Percentiles rank a stretch among this genome's conserved stretches.
Conservation (phyloP, 164 flowering plant species). For the Annona squamosa region DNA sequence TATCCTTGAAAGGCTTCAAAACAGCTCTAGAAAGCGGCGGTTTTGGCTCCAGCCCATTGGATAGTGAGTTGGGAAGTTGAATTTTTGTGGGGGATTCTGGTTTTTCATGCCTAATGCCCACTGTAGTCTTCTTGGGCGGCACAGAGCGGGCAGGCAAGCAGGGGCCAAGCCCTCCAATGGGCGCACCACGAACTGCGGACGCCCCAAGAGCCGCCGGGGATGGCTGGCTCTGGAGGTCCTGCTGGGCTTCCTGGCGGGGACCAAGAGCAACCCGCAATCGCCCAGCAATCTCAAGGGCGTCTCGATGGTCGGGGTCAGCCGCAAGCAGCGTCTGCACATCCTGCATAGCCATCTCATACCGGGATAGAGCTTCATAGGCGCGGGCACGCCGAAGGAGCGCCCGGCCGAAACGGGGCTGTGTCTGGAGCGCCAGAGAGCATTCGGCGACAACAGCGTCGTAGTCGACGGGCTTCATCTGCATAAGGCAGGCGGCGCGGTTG, state of each 20-base stretch:
- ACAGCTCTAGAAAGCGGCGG: slow-evolving; percentile 37
- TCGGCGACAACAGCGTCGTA: slow-evolving; percentile 78
- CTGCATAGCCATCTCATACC: slow-evolving; percentile 81
- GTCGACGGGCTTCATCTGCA: slow-evolving; percentile 95
- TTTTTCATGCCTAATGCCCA: slow-evolving; percentile 42
- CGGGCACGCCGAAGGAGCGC: slow-evolving; percentile 87
- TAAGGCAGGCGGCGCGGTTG: slow-evolving; percentile 92
- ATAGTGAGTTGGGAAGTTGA: slow-evolving; percentile 6
- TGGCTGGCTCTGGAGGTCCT: slow-evolving; percentile 86
- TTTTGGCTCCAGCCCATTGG: slow-evolving; percentile 45
- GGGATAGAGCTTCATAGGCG: slow-evolving; percentile 79
- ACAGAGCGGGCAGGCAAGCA: slow-evolving; percentile 81
- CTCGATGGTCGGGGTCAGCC: slow-evolving; percentile 63
- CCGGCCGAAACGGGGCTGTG: slow-evolving; percentile 68
- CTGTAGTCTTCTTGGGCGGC: slow-evolving; percentile 46
- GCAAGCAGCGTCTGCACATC: slow-evolving; percentile 63
- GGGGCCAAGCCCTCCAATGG: slow-evolving; percentile 83
- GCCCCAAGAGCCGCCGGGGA: slow-evolving; percentile 99
- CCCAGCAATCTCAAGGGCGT: slow-evolving; percentile 72
- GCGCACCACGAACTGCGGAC: slow-evolving; percentile 91
- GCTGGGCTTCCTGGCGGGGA: slow-evolving; percentile 64
- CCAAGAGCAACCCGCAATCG: slow-evolving; percentile 60
- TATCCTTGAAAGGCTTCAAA: slow-evolving; percentile 46
- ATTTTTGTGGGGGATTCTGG: slow-evolving; percentile 11
- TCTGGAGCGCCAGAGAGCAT: slow-evolving; percentile 77